Base-by-base conservation (phyloP, 768 basidiomycete species). In the Postia placenta region DNA sequence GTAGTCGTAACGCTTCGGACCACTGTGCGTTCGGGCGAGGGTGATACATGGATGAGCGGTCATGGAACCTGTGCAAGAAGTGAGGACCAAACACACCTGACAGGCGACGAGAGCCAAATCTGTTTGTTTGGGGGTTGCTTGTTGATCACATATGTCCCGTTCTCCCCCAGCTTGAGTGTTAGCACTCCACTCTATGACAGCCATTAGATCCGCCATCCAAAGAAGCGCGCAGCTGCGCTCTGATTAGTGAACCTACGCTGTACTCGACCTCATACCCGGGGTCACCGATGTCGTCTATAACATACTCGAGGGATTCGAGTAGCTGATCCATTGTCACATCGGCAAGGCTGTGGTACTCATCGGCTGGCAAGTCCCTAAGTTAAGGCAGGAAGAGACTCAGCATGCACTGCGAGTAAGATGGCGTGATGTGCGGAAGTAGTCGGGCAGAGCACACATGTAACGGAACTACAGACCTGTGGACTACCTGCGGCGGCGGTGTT, bases 91-190 rank as follows among this genome's bases (percentile, higher is more conserved):
- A 62, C 71, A 33, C 55, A 92, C 92, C 89, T 91, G 56, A 80
- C 64, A 0, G 93, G 93, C 7, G 88, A 92, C 3, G 91, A 93
- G 17, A 96, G 73, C 93, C 93, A 96, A 57, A 96, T 95, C 63
- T 96, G 93, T 69, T 92, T 92, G 64, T 96, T 96, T 5, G 93
- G 93, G 11, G 93, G 93, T 63, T 96, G 93, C 72, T 95, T 96
- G 69, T 96, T 96, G 68, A 96, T 85, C 24, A 95, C 93, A 68
- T 95, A 96, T 11, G 88, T 95, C 12, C 91, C 92, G 48, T 82
- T 70, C 35, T 74, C 69, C 25, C 84, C 92, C 14, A 94, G 73
- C 42, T 72, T 74, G 38, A 95, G 77, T 1, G 92, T 96, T 27
- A 96, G 65, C 25, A 96, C 93, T n/a, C 93, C 93, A 59, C 85